phyloP scores from a whole-genome alignment of 2,329 filamentous ascomycete genomes.

The Orbilia quercus region DNA sequence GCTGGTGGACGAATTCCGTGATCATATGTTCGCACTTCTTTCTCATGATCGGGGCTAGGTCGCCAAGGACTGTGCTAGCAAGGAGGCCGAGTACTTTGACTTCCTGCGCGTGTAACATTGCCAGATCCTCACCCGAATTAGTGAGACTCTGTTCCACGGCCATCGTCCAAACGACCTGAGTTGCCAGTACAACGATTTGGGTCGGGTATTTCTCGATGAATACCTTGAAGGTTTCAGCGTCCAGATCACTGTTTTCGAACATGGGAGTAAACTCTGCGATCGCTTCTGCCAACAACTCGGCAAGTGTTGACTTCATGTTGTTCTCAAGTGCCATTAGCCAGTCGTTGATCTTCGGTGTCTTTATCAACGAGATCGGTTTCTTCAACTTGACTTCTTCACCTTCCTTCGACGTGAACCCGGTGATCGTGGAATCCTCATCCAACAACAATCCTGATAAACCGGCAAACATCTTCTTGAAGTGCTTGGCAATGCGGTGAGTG shows the following conservation, averaged over 20 bases:
- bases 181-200: constrained; percentile 93
- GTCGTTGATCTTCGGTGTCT: constrained; percentile 97
- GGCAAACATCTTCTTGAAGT: constrained; percentile 99
- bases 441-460: constrained; percentile 89
- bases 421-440: constrained; percentile 89
- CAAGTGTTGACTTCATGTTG: constrained; percentile 93
- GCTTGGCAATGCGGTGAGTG: constrained; percentile 93
- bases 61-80: constrained; percentile 87
- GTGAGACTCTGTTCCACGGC: constrained; percentile 80
- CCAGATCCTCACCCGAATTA: constrained; percentile 76
- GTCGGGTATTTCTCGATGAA: constrained; percentile 88
- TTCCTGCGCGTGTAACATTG: constrained; percentile 80
- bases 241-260: constrained; percentile 77
- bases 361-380: constrained; percentile 89
- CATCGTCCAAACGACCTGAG: constrained; percentile 92
- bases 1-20: constrained; percentile 97
- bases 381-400: constrained; percentile 87
- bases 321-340: constrained; percentile 94
- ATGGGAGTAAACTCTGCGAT: constrained; percentile 83
- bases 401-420: constrained; percentile 94
- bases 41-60: constrained; percentile 84
- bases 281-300: constrained; percentile 88
- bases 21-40: constrained; percentile 99
- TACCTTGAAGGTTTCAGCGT: constrained; percentile 75
- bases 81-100: constrained; percentile 86